Conservation (phyloP, 306 rosid species). For the Acacia confusa region DNA sequence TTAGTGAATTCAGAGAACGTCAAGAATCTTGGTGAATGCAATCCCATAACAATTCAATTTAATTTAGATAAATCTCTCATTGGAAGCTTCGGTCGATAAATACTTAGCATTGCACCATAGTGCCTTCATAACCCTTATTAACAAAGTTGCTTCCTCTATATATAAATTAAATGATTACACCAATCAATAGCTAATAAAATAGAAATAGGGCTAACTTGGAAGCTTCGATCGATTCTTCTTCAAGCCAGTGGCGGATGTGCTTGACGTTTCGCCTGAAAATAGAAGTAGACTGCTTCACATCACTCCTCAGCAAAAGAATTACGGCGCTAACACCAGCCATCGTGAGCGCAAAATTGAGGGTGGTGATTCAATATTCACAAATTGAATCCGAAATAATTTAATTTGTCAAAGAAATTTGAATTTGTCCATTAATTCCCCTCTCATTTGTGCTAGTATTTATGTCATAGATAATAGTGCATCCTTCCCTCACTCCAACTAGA, state of each 20-base stretch:
- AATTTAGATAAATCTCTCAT: background rate
- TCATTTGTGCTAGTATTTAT: conserved; percentile 58
- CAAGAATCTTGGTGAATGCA: background rate
- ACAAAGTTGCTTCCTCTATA: background rate
- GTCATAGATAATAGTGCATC: conserved; percentile 54
- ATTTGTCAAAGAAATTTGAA: too few species aligned
- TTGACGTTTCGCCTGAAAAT: conserved; percentile 47
- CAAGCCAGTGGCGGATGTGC: conserved; percentile 55
- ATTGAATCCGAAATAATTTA: too few species aligned
- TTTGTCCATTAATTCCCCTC: too few species aligned
- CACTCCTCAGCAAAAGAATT: conserved; percentile 49
- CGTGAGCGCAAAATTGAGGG: conserved; percentile 49
- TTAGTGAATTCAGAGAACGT: conserved; percentile 2
- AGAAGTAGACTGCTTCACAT: conserved; percentile 49
- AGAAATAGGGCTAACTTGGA: conserved; percentile 32
- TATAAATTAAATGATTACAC: background rate
- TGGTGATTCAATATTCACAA: too few species aligned
- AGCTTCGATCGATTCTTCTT: conserved; percentile 48
- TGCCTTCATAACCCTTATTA: background rate
- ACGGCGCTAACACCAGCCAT: conserved; percentile 57
- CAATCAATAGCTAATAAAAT: background rate
- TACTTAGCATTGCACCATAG: background rate
- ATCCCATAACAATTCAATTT: background rate
- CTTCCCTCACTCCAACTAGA: conserved; percentile 66
- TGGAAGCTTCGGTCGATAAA: too few species aligned